Conservation (phyloP, 2,329 filamentous ascomycete genomes). For the Macroventuria anomochaeta region DNA sequence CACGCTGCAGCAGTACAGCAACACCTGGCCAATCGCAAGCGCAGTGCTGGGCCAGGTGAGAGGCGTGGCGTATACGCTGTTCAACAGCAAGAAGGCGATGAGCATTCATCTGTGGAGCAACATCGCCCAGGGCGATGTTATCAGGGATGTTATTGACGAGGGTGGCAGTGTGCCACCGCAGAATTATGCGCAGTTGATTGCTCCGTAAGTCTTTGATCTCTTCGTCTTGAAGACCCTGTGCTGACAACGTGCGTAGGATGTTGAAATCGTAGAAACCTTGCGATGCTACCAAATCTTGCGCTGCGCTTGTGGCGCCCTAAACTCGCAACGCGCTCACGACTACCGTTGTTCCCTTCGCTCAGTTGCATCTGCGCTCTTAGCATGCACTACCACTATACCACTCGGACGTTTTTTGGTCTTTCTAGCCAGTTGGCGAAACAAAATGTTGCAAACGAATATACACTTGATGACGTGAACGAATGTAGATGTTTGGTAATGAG, state of each 20-base stretch:
- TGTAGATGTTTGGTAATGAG: slow-evolving; percentile 13
- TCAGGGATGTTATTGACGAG: slow-evolving; percentile 44
- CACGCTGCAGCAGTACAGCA: slow-evolving; percentile 70
- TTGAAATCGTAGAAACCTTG: slow-evolving; percentile 35
- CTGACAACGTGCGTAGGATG: slow-evolving; percentile 29
- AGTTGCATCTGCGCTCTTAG: slow-evolving; percentile 1
- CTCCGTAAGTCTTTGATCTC: slow-evolving; percentile 41
- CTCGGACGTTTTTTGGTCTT: background rate
- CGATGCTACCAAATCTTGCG: too few species aligned
- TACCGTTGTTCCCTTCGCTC: slow-evolving; percentile 2
- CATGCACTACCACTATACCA: slow-evolving; percentile 15
- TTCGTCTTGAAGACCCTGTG: background rate
- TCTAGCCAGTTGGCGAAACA: background rate
- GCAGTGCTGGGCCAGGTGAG: slow-evolving; percentile 76
- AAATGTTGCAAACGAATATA: background rate
- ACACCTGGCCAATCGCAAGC: slow-evolving; percentile 75
- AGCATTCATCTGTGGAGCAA: slow-evolving; percentile 49
- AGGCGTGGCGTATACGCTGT: slow-evolving; percentile 78
- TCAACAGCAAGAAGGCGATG: slow-evolving; percentile 52
- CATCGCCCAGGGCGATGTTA: slow-evolving; percentile 44
- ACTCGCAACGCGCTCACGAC: background rate
- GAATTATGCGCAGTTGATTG: slow-evolving; percentile 44
- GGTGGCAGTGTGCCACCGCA: slow-evolving; percentile 41
- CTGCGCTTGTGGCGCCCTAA: background rate
- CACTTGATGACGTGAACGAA: slow-evolving; percentile 4